Percentiles rank a stretch among this genome's conserved stretches.
Conservation (phyloP, 2,329 filamentous ascomycete genomes). For the Thielaviopsis cerberus region DNA sequence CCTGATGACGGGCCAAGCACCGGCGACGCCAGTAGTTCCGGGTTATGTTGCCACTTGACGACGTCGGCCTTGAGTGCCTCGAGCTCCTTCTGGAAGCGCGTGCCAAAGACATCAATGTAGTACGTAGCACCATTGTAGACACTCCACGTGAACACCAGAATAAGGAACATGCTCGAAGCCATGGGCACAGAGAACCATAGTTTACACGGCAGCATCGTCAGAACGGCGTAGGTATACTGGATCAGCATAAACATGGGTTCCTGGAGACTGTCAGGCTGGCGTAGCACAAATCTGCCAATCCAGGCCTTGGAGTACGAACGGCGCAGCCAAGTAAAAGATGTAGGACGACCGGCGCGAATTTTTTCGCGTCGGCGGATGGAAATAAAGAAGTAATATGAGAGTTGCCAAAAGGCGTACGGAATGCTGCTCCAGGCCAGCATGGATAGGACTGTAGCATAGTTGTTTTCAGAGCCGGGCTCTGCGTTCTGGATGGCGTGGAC, state of each 20-base stretch:
- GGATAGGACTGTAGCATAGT: slow-evolving; percentile 55
- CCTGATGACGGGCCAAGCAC: slow-evolving; percentile 1
- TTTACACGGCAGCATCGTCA: slow-evolving; percentile 88
- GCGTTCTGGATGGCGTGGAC: slow-evolving; percentile 62
- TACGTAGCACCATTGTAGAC: slow-evolving; percentile 94
- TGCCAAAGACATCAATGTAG: slow-evolving; percentile 96
- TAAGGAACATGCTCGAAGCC: slow-evolving; percentile 59
- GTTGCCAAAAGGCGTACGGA: slow-evolving; percentile 84
- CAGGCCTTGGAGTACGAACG: slow-evolving; percentile 76
- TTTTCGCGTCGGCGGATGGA: slow-evolving; percentile 86
- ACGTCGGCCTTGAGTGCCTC: slow-evolving; percentile 80
- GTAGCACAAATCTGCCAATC: slow-evolving; percentile 72
- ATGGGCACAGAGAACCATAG: slow-evolving; percentile 84
- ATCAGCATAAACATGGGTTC: slow-evolving; percentile 90
- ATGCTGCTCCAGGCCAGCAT: slow-evolving; percentile 93
- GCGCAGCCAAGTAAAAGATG: slow-evolving; percentile 92
- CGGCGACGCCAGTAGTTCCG: slow-evolving; percentile 23
- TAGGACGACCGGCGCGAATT: slow-evolving; percentile 86
- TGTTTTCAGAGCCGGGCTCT: slow-evolving; percentile 50
- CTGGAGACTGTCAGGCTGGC: slow-evolving; percentile 56
- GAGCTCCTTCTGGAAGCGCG: slow-evolving; percentile 87
- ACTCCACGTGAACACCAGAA: slow-evolving; percentile 77
- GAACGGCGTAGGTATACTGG: slow-evolving; percentile 74
- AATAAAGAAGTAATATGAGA: slow-evolving; percentile 85
- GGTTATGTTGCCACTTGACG: slow-evolving; percentile 59